These are phyloP conservation scores for Russula sp. DNA, from an alignment of 768 basidiomycete species.

Conservation along the genomic window DNA sequence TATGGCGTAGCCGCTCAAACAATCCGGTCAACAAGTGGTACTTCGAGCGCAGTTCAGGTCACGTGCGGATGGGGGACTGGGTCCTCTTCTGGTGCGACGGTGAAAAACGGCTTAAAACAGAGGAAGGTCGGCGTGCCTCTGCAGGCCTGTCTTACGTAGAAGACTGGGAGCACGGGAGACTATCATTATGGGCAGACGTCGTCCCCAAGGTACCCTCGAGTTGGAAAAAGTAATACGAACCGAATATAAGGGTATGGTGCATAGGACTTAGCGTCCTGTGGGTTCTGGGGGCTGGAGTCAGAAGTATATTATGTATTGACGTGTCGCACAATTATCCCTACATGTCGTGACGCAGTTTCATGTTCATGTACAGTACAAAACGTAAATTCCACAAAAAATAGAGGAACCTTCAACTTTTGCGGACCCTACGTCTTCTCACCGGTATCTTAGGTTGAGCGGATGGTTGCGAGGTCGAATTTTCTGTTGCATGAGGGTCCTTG, in stretches of 20 bases:
- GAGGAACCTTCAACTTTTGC: slow-evolving; percentile 11
- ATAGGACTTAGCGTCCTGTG: neutral
- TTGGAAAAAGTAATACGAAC: slow-evolving; percentile 51
- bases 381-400: neutral
- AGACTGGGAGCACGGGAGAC: slow-evolving; percentile 70
- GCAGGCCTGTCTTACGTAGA: slow-evolving; percentile 70
- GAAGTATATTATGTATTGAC: slow-evolving; percentile 17
- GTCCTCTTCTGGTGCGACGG: slow-evolving; percentile 98
- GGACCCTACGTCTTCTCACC: slow-evolving; percentile 9
- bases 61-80: slow-evolving; percentile 82
- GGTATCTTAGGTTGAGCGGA: slow-evolving; percentile 11
- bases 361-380: slow-evolving; percentile 16
- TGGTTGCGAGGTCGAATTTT: slow-evolving; percentile 36
- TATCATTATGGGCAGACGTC: slow-evolving; percentile 65
- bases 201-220: slow-evolving; percentile 71
- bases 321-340: slow-evolving; percentile 14
- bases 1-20: slow-evolving; percentile 90
- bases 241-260: neutral
- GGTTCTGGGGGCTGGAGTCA: neutral
- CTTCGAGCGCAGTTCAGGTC: slow-evolving; percentile 92
- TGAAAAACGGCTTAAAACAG: slow-evolving; percentile 75
- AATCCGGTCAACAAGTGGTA: slow-evolving; percentile 99
- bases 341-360: slow-evolving; percentile 1
- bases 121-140: slow-evolving; percentile 60
- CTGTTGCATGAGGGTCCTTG: slow-evolving; percentile 35